Base-by-base conservation (phyloP, 768 basidiomycete species). In the Strobilomyces dryophilus region DNA sequence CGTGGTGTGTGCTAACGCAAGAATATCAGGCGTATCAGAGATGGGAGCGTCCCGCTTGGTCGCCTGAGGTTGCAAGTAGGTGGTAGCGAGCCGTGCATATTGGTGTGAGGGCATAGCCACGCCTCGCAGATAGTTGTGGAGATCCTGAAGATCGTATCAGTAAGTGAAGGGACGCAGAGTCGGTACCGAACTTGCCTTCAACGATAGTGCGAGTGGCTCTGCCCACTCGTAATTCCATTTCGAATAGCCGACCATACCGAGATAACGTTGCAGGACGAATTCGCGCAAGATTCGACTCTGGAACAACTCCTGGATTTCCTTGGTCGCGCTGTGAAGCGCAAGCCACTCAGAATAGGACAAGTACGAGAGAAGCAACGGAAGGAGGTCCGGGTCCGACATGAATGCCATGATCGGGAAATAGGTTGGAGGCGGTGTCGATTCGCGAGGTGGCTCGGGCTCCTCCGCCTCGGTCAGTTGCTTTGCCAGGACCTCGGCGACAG, bases 121-220 rank as follows among this genome's bases (percentile, higher is more conserved):
- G 3, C 88, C 88, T 43, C 83, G 79, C 80, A 92, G 83, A 61
- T 92, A 93, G 47, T 85, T 79, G 61, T 80, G 80, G 37, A 94
- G 75, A 67, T 93, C 90, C 87, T 91, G 60, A 8, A 15, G 44
- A 15, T 49, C 54, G 31, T 37, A 54, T 66, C 21, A 65, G 55
- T 9, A 31, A 3, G 10, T 37, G 50, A 10, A 7, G 35, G 24
- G 31, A 40, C 17, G 39, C 29, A 18, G 39, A 52, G 24, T 39
- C 47, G 26, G 36, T 32, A 44, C 6, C 3, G 27, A 35, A 72
- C 81, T 51, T 54, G 83, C 89, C 74, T 81, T 76, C 27, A 89
- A 63, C 10, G 82, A 81, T 52, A 93, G 61, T 18, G 73, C 69
- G 35, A 92, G 60, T 5, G 87, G 84, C 51, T 93, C 90, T 17